Evolutionary conservation across 257 asterid genomes (phyloP).

Genomic region (Echites panduratus): DNA sequence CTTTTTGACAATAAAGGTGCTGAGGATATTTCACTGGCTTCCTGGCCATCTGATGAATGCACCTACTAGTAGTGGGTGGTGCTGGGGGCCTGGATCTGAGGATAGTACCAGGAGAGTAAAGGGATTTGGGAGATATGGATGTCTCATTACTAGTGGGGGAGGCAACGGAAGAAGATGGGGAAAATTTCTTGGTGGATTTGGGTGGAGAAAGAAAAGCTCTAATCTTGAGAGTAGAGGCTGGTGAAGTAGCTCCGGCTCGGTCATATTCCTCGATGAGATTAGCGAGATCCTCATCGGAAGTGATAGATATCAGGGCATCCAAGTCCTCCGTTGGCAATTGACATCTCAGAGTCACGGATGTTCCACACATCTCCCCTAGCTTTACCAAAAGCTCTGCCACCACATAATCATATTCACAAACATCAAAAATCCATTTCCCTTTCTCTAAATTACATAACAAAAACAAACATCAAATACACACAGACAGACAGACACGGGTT

Average conservation of each 20-base stretch:
- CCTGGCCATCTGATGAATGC: constrained; percentile 30
- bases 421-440: constrained; percentile 3
- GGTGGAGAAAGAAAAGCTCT: constrained; percentile 57
- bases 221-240: constrained; percentile 43
- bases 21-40: constrained; percentile 38
- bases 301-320: constrained; percentile 71
- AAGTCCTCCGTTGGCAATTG: constrained; percentile 72
- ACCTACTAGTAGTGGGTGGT: constrained; percentile 15
- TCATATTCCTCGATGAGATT: constrained; percentile 80
- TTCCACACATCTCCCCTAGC: constrained; percentile 59
- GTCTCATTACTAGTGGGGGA: constrained; percentile 25
- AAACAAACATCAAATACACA: neutral
- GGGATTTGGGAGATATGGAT: constrained; percentile 41
- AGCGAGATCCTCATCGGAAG: constrained; percentile 69
- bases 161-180: constrained; percentile 47
- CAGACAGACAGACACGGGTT: neutral
- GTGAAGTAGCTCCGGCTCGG: constrained; percentile 26
- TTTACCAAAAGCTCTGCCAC: constrained; percentile 57
- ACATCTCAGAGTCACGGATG: constrained; percentile 55
- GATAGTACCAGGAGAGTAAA: constrained; percentile 20
- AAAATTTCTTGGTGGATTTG: constrained; percentile 33
- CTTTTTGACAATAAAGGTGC: constrained; percentile 19
- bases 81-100: constrained; percentile 24
- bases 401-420: constrained; percentile 1
- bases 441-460: neutral